These are phyloP conservation scores for Venturiaceae sp. DNA, from an alignment of 2,329 filamentous ascomycete species.

Conservation along the genomic window DNA sequence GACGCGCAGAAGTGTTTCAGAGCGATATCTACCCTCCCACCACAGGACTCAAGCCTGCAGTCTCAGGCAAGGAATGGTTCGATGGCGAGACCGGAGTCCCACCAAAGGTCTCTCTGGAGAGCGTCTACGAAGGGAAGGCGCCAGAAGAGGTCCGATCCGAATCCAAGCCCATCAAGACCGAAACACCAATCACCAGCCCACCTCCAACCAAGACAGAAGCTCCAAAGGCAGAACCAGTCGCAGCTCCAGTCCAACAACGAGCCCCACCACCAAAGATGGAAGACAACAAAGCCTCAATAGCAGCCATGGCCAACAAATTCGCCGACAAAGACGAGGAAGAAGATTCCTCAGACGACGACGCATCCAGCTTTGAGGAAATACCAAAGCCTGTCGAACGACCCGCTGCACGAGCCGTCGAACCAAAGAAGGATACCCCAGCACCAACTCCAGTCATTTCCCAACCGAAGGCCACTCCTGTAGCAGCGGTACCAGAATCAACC, in stretches of 20 bases:
- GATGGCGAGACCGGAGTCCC: slow-evolving; percentile 75
- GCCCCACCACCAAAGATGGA: slow-evolving; percentile 60
- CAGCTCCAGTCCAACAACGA: slow-evolving; percentile 33
- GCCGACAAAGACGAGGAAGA: slow-evolving; percentile 64
- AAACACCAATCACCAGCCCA: slow-evolving; percentile 23
- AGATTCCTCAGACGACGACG: slow-evolving; percentile 50
- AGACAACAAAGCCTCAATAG: slow-evolving; percentile 81
- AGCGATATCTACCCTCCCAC: slow-evolving; percentile 93
- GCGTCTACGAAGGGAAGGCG: slow-evolving; percentile 75
- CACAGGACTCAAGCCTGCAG: slow-evolving; percentile 66
- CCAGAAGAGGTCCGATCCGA: slow-evolving; percentile 64
- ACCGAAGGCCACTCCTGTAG: slow-evolving; percentile 11
- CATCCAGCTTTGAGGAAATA: slow-evolving; percentile 81
- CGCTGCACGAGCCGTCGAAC: slow-evolving; percentile 28
- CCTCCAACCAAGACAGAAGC: slow-evolving; percentile 45
- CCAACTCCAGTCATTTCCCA: slow-evolving; percentile 27
- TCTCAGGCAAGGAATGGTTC: slow-evolving; percentile 76
- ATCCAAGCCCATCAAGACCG: slow-evolving; percentile 47
- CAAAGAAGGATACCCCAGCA: slow-evolving; percentile 23
- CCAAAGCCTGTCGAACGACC: slow-evolving; percentile 61
- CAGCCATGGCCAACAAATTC: slow-evolving; percentile 76
- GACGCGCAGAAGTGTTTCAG: slow-evolving; percentile 89
- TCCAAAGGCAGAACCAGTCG: slow-evolving; percentile 37
- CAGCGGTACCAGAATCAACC: slow-evolving; percentile 21
- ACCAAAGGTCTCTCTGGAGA: slow-evolving; percentile 88